Evolutionary conservation across 73 alveolate species (phyloP), one percentile per base, ranked within the genome.

Genomic region (Uronychia setigera): DNA sequence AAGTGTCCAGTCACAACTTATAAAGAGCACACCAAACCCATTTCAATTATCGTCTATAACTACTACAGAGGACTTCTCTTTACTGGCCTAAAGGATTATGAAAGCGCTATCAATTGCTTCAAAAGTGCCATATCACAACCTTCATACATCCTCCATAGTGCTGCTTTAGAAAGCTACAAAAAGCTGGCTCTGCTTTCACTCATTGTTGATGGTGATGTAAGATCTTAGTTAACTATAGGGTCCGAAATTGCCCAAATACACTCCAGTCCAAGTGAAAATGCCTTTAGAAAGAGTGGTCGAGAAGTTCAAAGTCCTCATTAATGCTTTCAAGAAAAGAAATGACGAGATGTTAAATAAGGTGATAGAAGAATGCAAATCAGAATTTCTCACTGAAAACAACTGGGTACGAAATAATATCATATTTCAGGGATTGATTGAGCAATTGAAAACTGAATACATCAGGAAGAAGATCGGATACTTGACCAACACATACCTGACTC

Each of bases 51-150:
- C 59, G 60, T 30, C 58, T 89, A 84, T 59, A 58, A 83, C 81
- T 89, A 89, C 83, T 89, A 89, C 80, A 57, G 80, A 60, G 95
- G 92, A 34, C 46, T 89, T 32, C 57, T 89, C 19, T 89, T 60
- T 34, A 78, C 87, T 11, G 95, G 87, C 0, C 83, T 89, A 11
- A 76, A 89, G 59, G 28, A 74, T n/a, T 84, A 84, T 59, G 83
- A 84, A 11, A 26, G 84, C 11, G 95, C 95, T 0, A 83, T 79
- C 74, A 86, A 84, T 32, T 79, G 79, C 26, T 89, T 89, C 83
- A 33, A 77, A 60, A 13, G 34, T 1, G 92, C 60, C 76, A 29
- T 89, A 25, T 81, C 81, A 27, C 60, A 57, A 13, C 95, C 95
- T 11, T 28, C 82, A 14, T 57, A 33, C 14, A 32, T 76, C 76